A percentile compares a stretch with the other conserved stretches of the same genome.
Conservation (phyloP, 2,329 filamentous ascomycete genomes). For the Xylariales sp. region DNA sequence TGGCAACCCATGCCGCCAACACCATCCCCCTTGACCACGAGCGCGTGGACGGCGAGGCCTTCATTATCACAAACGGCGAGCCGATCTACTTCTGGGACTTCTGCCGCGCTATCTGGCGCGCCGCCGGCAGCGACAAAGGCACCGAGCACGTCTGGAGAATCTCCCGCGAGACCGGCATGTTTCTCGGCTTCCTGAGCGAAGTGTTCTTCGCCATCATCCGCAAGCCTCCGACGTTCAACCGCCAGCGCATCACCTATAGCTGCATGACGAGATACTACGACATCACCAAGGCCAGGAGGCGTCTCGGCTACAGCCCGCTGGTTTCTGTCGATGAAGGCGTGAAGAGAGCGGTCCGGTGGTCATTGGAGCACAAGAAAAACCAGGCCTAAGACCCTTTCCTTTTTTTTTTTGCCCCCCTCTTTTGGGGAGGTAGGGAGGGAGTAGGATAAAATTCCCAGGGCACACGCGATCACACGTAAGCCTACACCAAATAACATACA, state of each 20-base stretch:
- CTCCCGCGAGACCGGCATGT: conserved; percentile 44
- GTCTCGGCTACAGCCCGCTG: conserved; percentile 66
- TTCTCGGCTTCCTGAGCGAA: conserved; percentile 51
- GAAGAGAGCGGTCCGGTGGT: conserved; percentile 48
- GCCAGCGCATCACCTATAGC: conserved; percentile 59
- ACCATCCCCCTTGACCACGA: conserved; percentile 66
- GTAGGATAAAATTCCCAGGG: too few species aligned
- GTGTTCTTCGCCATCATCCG: conserved; percentile 42
- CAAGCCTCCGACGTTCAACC: conserved; percentile 53
- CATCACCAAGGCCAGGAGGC: conserved; percentile 68
- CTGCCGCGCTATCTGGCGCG: conserved; percentile 70
- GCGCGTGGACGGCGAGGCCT: conserved; percentile 76
- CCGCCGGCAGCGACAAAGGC: conserved; percentile 48
- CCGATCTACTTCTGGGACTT: conserved; percentile 93
- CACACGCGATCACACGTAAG: too few species aligned
- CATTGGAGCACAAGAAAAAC: conserved; percentile 34
- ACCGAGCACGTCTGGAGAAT: conserved; percentile 53
- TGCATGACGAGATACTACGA: conserved; percentile 76
- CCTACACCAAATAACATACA: too few species aligned
- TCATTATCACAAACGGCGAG: conserved; percentile 86
- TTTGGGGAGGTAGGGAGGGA: too few species aligned
- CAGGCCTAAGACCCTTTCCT: too few species aligned
- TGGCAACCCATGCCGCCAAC: conserved; percentile 51
- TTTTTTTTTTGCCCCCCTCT: too few species aligned
- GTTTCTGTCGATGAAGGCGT: conserved; percentile 64